Percentiles rank a stretch among this genome's conserved stretches.
phyloP scores from a whole-genome alignment of 306 rosid species.

The Canavalia ensiformis region DNA sequence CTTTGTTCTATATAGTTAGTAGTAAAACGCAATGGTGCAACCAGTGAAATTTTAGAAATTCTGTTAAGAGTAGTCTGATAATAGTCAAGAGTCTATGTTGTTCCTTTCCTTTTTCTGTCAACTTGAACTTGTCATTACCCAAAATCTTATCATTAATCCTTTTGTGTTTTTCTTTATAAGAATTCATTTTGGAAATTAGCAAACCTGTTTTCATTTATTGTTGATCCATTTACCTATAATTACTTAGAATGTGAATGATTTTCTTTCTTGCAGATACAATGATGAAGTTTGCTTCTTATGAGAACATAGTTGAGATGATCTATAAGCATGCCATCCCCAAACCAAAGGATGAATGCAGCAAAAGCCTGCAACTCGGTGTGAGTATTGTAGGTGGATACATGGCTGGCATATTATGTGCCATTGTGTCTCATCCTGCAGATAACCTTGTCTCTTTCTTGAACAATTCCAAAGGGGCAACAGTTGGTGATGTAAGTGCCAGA shows the following conservation, averaged over 20 bases:
- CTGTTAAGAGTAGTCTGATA: not conserved
- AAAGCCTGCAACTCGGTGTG: constrained; percentile 75
- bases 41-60: constrained; percentile 6
- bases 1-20: not conserved
- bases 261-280: constrained; percentile 72
- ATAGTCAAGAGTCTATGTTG: not conserved
- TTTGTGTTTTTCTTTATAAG: not conserved
- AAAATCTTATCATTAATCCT: not conserved
- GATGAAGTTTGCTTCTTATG: constrained; percentile 98
- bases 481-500: constrained; percentile 75
- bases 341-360: constrained; percentile 84
- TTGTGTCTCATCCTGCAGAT: constrained; percentile 96
- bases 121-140: not conserved
- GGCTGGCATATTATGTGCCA: constrained; percentile 90
- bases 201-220: not conserved
- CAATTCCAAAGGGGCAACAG: constrained; percentile 91
- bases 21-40: not conserved
- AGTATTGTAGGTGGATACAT: constrained; percentile 91
- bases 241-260: not conserved
- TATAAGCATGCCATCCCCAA: constrained; percentile 78
- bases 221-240: not conserved
- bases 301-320: constrained; percentile 83
- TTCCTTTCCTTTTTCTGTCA: not conserved
- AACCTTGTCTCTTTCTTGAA: constrained; percentile 93
- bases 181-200: not conserved